phyloP scores from a whole-genome alignment of 1,284 basidiomycete genomes.

The Tetrapyrgos nigripes region DNA sequence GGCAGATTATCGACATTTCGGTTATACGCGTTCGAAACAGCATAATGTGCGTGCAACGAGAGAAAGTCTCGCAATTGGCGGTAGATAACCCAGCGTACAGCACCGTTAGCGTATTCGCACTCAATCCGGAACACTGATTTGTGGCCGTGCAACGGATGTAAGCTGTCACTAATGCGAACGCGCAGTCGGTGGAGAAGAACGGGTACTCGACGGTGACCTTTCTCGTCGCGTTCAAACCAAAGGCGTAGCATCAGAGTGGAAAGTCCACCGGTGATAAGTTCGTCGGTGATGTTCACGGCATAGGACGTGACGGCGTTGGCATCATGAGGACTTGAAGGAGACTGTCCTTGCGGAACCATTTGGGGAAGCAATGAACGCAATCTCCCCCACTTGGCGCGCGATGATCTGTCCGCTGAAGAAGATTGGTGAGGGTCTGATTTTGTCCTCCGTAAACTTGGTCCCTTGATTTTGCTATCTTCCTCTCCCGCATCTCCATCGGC shows the following conservation, averaged over 20 bases:
- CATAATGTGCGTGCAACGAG: constrained; percentile 90
- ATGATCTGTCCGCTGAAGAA: constrained; percentile 34
- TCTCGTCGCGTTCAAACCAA: constrained; percentile 93
- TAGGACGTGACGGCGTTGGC: constrained; percentile 57
- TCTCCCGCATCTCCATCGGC: constrained; percentile 25
- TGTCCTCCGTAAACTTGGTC: constrained; percentile 39
- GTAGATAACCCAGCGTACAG: constrained; percentile 95
- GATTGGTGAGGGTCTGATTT: constrained; percentile 41
- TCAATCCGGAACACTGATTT: constrained; percentile 93
- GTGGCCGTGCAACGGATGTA: constrained; percentile 80
- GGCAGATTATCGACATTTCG: constrained; percentile 81
- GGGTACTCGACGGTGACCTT: constrained; percentile 83
- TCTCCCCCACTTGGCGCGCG: constrained; percentile 60
- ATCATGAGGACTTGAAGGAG: constrained; percentile 31
- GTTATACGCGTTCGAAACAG: constrained; percentile 83
- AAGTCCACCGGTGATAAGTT: constrained; percentile 83
- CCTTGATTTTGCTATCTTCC: constrained; percentile 19
- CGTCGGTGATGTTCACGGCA: constrained; percentile 82
- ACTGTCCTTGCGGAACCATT: constrained; percentile 42
- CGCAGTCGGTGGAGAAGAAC: constrained; percentile 87
- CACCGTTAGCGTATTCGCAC: constrained; percentile 97
- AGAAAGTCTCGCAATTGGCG: constrained; percentile 94
- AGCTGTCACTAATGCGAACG: constrained; percentile 85
- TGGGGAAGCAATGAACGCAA: constrained; percentile 71
- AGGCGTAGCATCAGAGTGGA: constrained; percentile 86